Conservation (phyloP, 306 rosid genomes). For the Aeschynomene evenia region DNA sequence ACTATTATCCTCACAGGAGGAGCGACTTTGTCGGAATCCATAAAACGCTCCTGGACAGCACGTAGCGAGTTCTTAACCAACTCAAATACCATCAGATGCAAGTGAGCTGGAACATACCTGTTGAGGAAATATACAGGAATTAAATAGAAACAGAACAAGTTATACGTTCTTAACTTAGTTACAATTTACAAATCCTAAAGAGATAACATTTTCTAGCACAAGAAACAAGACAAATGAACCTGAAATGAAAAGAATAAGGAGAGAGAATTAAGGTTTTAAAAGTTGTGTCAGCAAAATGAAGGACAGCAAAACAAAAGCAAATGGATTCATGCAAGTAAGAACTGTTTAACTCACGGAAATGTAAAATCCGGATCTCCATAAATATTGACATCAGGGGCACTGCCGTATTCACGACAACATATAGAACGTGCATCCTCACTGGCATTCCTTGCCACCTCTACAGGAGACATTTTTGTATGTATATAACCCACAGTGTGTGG, state of each 20-base stretch:
- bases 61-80: conserved; percentile 94
- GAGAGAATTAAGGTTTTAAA: not conserved
- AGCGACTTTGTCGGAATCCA: conserved; percentile 76
- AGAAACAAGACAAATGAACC: not conserved
- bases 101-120: conserved; percentile 93
- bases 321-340: conserved; percentile 12
- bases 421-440: conserved; percentile 84
- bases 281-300: conserved; percentile 1
- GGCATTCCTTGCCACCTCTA: conserved; percentile 72
- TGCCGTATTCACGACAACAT: conserved; percentile 84
- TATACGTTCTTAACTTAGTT: conserved; percentile 14
- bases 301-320: conserved; percentile 13
- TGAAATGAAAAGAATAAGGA: not conserved
- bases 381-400: conserved; percentile 69
- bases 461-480: conserved; percentile 86
- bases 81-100: conserved; percentile 98
- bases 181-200: not conserved
- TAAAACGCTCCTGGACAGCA: conserved; percentile 83
- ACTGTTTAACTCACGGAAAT: conserved; percentile 73
- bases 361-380: conserved; percentile 86
- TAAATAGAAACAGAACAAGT: conserved; percentile 11
- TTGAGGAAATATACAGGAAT: not conserved
- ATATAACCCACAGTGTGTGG: conserved; percentile 84
- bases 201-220: not conserved
- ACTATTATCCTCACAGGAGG: conserved; percentile 80